phyloP scores from a whole-genome alignment of 331 rosid genomes.

The Stylosanthes scabra region DNA sequence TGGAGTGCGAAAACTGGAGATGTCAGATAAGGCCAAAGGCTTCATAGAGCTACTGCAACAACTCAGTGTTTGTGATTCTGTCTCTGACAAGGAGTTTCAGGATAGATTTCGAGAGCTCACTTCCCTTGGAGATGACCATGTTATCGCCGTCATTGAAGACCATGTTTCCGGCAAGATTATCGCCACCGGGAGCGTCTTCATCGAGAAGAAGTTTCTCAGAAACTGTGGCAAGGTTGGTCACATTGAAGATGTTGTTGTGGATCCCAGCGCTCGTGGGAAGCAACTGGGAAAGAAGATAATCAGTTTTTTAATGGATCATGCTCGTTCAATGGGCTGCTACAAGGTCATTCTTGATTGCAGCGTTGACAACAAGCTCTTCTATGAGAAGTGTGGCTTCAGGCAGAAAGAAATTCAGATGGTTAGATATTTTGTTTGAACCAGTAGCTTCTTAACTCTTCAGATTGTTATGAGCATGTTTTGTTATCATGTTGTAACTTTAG shows the following conservation, averaged over 20 bases:
- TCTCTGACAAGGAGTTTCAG: conserved; percentile 69
- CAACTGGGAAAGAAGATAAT: conserved; percentile 59
- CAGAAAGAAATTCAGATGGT: conserved; percentile 74
- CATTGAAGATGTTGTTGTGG: conserved; percentile 85
- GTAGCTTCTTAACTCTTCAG: not conserved
- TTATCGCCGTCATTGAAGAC: conserved; percentile 71
- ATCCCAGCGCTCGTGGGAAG: conserved; percentile 67
- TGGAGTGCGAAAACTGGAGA: conserved; percentile 58
- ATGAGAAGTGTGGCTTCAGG: conserved; percentile 80
- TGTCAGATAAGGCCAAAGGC: conserved; percentile 77
- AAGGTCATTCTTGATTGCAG: conserved; percentile 89
- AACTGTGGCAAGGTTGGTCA: conserved; percentile 84
- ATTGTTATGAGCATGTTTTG: too few relatives aligned
- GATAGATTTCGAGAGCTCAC: conserved; percentile 64
- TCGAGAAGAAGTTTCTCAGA: conserved; percentile 69
- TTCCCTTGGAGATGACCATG: conserved; percentile 67
- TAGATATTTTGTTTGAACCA: conserved; percentile 58
- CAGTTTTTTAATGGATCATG: conserved; percentile 69
- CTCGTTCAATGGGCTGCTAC: conserved; percentile 68
- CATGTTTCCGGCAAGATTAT: conserved; percentile 55
- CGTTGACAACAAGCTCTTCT: conserved; percentile 55
- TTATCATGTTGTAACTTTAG: too few relatives aligned
- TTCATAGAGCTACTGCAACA: conserved; percentile 72
- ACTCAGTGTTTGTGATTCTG: conserved; percentile 73
- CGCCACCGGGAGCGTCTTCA: conserved; percentile 71